Evolutionary conservation across 345 rosid species (phyloP), one percentile per base, ranked within the genome.

Genomic region (Excoecaria agallocha): DNA sequence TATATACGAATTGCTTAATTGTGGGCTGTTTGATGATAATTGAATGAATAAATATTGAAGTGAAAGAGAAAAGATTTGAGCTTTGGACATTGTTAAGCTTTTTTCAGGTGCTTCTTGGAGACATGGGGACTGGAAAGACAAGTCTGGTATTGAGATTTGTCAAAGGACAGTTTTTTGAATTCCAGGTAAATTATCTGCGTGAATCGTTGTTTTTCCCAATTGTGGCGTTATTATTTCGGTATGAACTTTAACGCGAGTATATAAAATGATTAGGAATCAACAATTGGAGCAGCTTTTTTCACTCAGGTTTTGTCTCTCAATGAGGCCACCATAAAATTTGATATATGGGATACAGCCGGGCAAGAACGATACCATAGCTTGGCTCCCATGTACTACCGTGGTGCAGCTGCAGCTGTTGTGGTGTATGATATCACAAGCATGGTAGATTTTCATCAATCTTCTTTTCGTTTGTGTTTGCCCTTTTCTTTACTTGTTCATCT

Each of bases 321-420:
- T 56, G 91, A 89, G 74, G 88, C 83, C 17, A 86, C 90, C 24
- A 70, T 91, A 63, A 91, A 91, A 77, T 91, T 91, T 80, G 97
- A 91, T 69, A 85, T 89, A 82, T 91, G 97, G 93, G 93, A 91
- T 78, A 89, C 92, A 1, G 93, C 97, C 22, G 97, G 93, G 48
- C 97, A 91, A 82, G 97, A 91, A 76, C 76, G 97, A 49, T 91
- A 91, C 78, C 90, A 89, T 75, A 89, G 97, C 80, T 84, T 91
- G 84, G 93, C 97, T 76, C 97, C 97, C 2, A 89, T 91, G 92
- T 91, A 91, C 77, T 91, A 89, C 60, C 92, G 93, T 0, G 93
- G 97, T 51, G 93, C 97, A 30, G 92, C 97, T 25, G 93, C 90
- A 37, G 97, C 97, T 74, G 89, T 89, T 59, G 93, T 89, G 78